Base-by-base conservation (phyloP, 169 alveolate species). In the Cryptosporidium sp. region DNA sequence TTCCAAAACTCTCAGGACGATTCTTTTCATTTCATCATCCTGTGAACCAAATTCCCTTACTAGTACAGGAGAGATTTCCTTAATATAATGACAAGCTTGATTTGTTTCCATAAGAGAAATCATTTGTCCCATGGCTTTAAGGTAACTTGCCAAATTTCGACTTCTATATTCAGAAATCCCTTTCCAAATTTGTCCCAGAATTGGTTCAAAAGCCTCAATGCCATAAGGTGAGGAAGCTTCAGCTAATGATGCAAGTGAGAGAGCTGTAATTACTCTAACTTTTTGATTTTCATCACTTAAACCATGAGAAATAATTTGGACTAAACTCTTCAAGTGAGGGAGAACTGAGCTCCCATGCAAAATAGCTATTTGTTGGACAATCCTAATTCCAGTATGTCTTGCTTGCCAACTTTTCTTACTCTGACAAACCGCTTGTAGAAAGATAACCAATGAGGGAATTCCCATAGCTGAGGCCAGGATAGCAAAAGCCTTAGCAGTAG, bases 191-290 rank as follows among this genome's bases (percentile, higher is more conserved):
- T 99, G 99, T 69, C 97, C 95, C 58, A 99, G 94, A 51, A 98
- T 99, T 60, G 96, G 91, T 48, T 98, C 99, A 92, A 98, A 99
- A 71, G 99, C 99, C 91, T 99, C 99, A 26, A 99, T 98, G 68
- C 99, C 99, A 92, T 98, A 99, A 10, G 99, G 99, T 70, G 98
- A 96, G 10, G 99, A 95, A 0, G 99, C 99, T 92, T 99, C 99
- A 0, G 99, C 99, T 80, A 99, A 91, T 8, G 99, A 99, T 0
- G 99, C 99, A 69, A 99, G 87, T 4, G 99, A 99, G 71, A 99
- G 92, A 9, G 99, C 99, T 1, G 99, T 98, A 89, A 98, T 97
- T 21, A 99, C 98, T 91, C 99, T 96, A 18, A 98, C 99, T 92
- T 97, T 96, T 69, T 67, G 95, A 71, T 97, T 97, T 65, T 97